Base-by-base conservation (phyloP, 176 grass and related monocot genomes). In the Zizania latifolia region DNA sequence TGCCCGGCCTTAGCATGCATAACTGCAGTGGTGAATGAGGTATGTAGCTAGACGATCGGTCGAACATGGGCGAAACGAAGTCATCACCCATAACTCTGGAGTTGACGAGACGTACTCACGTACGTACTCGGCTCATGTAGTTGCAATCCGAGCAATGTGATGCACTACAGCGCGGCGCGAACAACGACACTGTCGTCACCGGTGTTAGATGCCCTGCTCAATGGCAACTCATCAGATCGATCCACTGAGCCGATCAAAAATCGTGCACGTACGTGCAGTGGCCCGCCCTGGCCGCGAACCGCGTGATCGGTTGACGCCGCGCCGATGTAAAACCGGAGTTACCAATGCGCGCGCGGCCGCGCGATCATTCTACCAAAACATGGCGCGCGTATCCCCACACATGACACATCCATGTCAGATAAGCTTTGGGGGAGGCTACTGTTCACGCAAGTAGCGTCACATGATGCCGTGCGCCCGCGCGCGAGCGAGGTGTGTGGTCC, bases 401-500 rank as follows among this genome's bases (percentile, higher is more conserved):
- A 27, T n/a, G n/a, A 53, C 28, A 48, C 13, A 16, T 67, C 54
- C 78, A 76, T 71, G 44, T 72, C 57, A 9, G 72, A 86, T 77
- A 58, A 65, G 72, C 85, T 82, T 82, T 72, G 84, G 24, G 0
- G 3, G 1, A 3, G 0, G 48, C 7, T 45, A 58, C 72, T 82
- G 72, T 50, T 71, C 36, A 10, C 45, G 27, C 72, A 69, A 19
- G 44, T 4, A 44, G 64, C 78, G 2, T 70, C 84, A 77, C 65
- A 65, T 77, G 78, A 68, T 23, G 23, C 48, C 51, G n/a, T 24
- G 16, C 46, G 19, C 48, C 34, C 44, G 29, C 55, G 27, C 23
- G 50, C n/a, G n/a, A n/a, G n/a, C n/a, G n/a, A n/a, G n/a, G n/a
- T 10, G 70, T 11, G 77, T 70, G 75, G 82, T 72, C 66, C 82